Base-by-base conservation (phyloP, 768 basidiomycete genomes). In the Roridomyces roridus region DNA sequence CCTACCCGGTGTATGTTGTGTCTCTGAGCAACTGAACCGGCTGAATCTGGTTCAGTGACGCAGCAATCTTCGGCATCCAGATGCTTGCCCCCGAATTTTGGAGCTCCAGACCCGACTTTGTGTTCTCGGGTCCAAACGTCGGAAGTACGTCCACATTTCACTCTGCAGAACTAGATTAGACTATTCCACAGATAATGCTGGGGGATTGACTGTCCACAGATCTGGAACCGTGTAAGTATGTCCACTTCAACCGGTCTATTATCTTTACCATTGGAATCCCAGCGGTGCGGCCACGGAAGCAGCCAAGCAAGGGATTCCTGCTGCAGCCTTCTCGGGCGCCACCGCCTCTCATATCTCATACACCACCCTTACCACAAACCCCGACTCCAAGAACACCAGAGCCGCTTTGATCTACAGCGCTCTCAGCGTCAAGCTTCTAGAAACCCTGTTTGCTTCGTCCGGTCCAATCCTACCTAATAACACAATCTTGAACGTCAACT, bases 221-320 rank as follows among this genome's bases (percentile, higher is more conserved):
- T 80, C 79, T n/a, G 78, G 80, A 4, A 80, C 80, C 20, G 74
- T 80, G 77, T 77, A 63, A 54, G 76, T 65, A 11, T 34, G 11
- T 31, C 14, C 18, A 34, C 21, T 4, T 35, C 25, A 43, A 4
- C 44, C 3, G 25, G 39, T 18, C 25, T 8, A 14, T 14, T 20
- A 36, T n/a, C 9, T 21, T 15, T 31, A 14, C 6, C 3, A 34
- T 34, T 34, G 11, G 31, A 15, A 34, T 8, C 41, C 11, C 52
- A 84, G 81, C 21, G 81, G 80, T 6, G 82, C 82, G 2, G 81
- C 83, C 0, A 72, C 72, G 14, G 80, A 80, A 66, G 79, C 82
- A 5, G 77, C 80, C 1, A 62, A 72, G 37, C 74, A 79, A 61
- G 83, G 83, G 28, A 72, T 84, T 23, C 59, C 59, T 10, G 26